phyloP scores from a whole-genome alignment of 805 yeast genomes.

The Saccharomyces paradoxus region DNA sequence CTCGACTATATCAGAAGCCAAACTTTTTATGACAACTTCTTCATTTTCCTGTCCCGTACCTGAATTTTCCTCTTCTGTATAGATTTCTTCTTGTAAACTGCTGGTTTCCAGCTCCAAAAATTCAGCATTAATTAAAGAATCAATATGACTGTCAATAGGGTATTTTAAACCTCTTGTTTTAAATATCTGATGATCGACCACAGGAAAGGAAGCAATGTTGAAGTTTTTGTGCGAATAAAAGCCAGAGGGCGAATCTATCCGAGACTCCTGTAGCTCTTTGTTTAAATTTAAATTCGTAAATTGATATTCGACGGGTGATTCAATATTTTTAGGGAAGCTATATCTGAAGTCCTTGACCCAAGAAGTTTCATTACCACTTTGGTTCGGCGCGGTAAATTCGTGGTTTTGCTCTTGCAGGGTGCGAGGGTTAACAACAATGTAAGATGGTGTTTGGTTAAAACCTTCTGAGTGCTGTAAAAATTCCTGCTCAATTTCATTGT shows the following conservation, averaged over 20 bases:
- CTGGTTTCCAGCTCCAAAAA: neutral
- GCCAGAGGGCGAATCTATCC: neutral
- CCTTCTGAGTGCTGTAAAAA: neutral
- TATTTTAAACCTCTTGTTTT: neutral
- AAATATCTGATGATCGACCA: neutral
- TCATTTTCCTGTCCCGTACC: neutral
- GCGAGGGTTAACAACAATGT: neutral
- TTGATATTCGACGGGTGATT: neutral
- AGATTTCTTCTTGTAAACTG: neutral
- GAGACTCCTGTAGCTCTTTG: neutral
- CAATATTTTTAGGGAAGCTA: neutral
- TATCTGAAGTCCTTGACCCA: neutral
- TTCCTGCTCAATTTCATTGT: neutral
- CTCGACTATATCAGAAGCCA: conserved; percentile 4
- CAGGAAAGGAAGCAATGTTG: neutral
- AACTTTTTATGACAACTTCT: conserved; percentile 1
- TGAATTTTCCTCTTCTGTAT: neutral
- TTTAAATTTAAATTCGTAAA: neutral
- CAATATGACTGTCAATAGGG: neutral
- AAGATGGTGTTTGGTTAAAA: neutral
- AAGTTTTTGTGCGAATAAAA: neutral
- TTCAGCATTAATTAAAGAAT: neutral
- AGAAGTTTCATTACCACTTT: neutral
- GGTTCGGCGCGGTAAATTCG: neutral
- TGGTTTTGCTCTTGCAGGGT: neutral